Base-by-base conservation (phyloP, 164 flowering plant genomes). In the Berberis vulgaris region DNA sequence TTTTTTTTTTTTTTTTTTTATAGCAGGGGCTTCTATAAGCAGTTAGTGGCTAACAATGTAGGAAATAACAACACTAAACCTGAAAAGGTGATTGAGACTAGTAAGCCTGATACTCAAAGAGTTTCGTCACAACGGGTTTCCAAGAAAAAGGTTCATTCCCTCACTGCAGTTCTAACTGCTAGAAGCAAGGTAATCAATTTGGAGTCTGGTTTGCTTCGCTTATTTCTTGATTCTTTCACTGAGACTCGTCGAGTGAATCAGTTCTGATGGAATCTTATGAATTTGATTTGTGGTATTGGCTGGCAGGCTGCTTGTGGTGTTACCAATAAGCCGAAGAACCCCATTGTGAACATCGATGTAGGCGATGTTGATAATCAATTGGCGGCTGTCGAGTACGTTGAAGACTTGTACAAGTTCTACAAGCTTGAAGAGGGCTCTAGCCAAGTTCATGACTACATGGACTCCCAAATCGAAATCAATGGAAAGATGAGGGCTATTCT, bases 321-420 rank as follows among this genome's bases (percentile, higher is more conserved):
- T 58, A 71, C 71, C 5, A 71, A 72, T 41, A 84, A 80, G 59
- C 83, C 83, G 3, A 88, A 83, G 72, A 86, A 78, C 44, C 63
- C 70, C 46, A 72, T 81, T 53, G 72, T 78, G 4, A 83, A 95
- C 64, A 89, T 91, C 38, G 99, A 95, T 71, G 88, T 83, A 38
- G 85, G 73, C 2, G 97, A 95, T 70, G 75, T 65, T 4, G 71
- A 78, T 38, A 81, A 91, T 75, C 86, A 95, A 45, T 71, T 87
- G 73, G 93, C 97, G 40, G 94, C 73, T 0, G 87, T 83, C 1
- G 98, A 92, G 57, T 89, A 92, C 66, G 82, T 92, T n/a, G 98
- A 92, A 12, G 98, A 92, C 63, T 76, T 92, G 1, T 92, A 92
- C 83, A 77, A 76, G 26, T 92, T 79, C 73, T 92, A 86, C 71